Conservation (phyloP, 2,329 filamentous ascomycete genomes). For the Zelopaecilomyces penicillatus region DNA sequence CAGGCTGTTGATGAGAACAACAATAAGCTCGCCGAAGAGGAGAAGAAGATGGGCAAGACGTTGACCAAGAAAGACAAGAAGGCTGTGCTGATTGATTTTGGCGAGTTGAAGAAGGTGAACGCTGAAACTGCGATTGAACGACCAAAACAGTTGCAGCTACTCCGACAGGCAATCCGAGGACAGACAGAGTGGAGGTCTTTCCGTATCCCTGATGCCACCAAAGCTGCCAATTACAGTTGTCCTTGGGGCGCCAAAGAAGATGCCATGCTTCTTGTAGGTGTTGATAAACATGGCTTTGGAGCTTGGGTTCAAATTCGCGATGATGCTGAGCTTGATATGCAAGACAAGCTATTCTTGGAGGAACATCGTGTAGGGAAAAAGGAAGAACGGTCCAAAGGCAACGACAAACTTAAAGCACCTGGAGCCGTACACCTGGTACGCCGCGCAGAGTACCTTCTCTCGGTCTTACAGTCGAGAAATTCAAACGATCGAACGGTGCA, state of each 20-base stretch:
- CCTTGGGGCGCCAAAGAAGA: slow-evolving; percentile 90
- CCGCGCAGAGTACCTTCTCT: slow-evolving; percentile 87
- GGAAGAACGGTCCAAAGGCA: slow-evolving; percentile 73
- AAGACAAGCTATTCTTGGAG: slow-evolving; percentile 90
- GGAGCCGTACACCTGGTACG: slow-evolving; percentile 96
- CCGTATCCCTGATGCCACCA: slow-evolving; percentile 82
- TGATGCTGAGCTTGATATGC: slow-evolving; percentile 75
- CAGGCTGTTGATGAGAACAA: slow-evolving; percentile 58
- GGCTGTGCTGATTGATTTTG: slow-evolving; percentile 90
- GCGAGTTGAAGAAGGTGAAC: slow-evolving; percentile 88
- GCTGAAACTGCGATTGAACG: slow-evolving; percentile 91
- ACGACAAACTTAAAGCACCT: slow-evolving; percentile 78
- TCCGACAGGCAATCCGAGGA: slow-evolving; percentile 64
- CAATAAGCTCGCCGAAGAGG: slow-evolving; percentile 67
- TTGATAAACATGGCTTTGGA: slow-evolving; percentile 87
- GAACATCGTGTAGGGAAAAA: slow-evolving; percentile 98
- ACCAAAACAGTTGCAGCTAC: slow-evolving; percentile 76
- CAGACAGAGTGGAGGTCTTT: slow-evolving; percentile 68
- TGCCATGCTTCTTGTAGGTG: slow-evolving; percentile 92
- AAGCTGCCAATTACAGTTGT: slow-evolving; percentile 84
- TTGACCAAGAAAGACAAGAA: slow-evolving; percentile 97
- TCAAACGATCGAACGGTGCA: slow-evolving; percentile 67
- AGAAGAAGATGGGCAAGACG: slow-evolving; percentile 72
- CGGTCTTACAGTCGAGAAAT: slow-evolving; percentile 83
- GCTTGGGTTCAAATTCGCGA: slow-evolving; percentile 94